Evolutionary conservation across 2,329 filamentous ascomycete genomes (phyloP).

Genomic region (Colletotrichum sublineola): DNA sequence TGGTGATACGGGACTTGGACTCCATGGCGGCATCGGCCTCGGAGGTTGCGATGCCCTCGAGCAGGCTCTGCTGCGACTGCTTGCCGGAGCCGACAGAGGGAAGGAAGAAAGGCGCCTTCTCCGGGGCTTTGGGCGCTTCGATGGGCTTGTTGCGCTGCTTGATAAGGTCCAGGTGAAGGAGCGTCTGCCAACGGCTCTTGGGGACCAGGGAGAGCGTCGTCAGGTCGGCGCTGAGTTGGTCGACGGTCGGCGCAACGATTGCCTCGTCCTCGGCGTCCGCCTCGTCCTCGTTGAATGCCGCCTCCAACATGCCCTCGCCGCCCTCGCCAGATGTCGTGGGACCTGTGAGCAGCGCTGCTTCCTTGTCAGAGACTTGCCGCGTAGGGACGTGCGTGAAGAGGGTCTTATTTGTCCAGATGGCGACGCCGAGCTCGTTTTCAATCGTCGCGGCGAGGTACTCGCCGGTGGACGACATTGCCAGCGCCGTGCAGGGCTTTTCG

Average conservation of each 20-base stretch:
- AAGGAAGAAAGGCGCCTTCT: conserved; percentile 96
- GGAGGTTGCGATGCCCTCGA: conserved; percentile 47
- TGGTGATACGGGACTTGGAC: conserved; percentile 74
- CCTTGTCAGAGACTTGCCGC: conserved; percentile 83
- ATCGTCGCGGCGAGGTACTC: conserved; percentile 95
- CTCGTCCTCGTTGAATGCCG: conserved; percentile 74
- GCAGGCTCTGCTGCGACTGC: conserved; percentile 44
- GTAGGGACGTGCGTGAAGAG: conserved; percentile 92
- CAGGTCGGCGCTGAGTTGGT: conserved; percentile 86
- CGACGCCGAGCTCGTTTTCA: conserved; percentile 86
- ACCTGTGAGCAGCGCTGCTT: conserved; percentile 73
- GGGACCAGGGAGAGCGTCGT: conserved; percentile 92
- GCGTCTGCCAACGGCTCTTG: conserved; percentile 91
- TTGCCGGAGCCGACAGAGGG: conserved; percentile 69
- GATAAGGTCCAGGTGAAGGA: conserved; percentile 92
- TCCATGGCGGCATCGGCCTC: conserved; percentile 51
- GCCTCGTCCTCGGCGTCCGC: conserved; percentile 66
- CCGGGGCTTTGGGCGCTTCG: conserved; percentile 89
- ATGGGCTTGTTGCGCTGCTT: conserved; percentile 94
- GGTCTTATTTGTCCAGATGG: conserved; percentile 94
- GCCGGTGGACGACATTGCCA: conserved; percentile 90
- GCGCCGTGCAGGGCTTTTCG: conserved; percentile 81
- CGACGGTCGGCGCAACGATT: conserved; percentile 69
- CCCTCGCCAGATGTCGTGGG: conserved; percentile 88
- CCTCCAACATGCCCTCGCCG: conserved; percentile 80